Percentiles rank a stretch among this genome's conserved stretches.
phyloP scores from a whole-genome alignment of 495 filamentous ascomycete species.

The Lepidopterella palustris region DNA sequence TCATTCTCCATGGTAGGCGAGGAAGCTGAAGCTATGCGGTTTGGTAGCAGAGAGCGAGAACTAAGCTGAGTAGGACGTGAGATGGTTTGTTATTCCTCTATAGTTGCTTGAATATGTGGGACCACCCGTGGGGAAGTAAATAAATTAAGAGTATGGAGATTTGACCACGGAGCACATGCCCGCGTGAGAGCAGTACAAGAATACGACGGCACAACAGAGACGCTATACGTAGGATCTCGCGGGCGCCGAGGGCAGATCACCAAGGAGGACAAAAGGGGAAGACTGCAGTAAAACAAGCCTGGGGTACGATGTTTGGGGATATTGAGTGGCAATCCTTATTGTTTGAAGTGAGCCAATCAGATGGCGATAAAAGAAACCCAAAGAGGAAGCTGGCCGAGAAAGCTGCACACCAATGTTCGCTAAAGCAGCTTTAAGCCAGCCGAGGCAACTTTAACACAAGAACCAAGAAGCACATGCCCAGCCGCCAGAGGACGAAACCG shows the following conservation, averaged over 20 bases:
- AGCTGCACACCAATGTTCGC: neutral
- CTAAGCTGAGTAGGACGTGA: neutral
- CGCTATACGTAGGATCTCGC: neutral
- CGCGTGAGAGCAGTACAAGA: neutral
- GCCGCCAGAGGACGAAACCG: neutral
- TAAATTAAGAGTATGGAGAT: conserved; percentile 5
- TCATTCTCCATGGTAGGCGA: neutral
- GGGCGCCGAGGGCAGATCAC: conserved; percentile 1
- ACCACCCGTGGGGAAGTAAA: conserved; percentile 11
- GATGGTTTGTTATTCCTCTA: neutral
- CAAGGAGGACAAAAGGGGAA: neutral
- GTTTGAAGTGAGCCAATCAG: neutral
- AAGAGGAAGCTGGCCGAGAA: conserved; percentile 4
- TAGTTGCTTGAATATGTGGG: neutral
- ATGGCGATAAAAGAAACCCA: neutral
- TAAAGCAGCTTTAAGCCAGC: too few species aligned
- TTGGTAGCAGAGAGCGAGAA: neutral
- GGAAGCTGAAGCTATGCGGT: neutral
- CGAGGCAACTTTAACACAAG: neutral
- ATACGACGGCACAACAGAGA: neutral
- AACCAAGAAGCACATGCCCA: neutral
- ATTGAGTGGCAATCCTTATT: conserved; percentile 1
- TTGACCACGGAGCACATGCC: conserved; percentile 18
- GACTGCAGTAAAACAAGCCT: neutral
- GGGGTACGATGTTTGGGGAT: neutral